Base-by-base conservation (phyloP, 2,329 filamentous ascomycete species). In the Penicillium sp. region DNA sequence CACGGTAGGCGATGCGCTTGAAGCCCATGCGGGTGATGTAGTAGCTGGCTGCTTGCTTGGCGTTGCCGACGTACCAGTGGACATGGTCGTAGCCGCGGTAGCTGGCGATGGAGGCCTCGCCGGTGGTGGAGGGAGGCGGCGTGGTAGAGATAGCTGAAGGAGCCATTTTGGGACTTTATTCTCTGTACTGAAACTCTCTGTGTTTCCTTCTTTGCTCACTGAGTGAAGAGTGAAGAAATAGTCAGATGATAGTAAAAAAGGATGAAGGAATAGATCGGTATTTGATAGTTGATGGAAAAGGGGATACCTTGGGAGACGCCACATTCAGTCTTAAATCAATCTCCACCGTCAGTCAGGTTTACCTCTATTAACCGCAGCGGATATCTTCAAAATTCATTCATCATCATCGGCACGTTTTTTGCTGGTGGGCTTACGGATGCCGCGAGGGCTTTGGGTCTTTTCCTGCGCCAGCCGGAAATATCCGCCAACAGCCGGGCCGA, bases 1-100 rank as follows among this genome's bases (percentile, higher is more conserved):
- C 94, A 44, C 86, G 86, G 79, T 97, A 96, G 65, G 94, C 94
- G 60, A 97, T 79, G 22, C 86, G 87, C 72, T 86, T 83, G 82
- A 97, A 97, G 59, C 92, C 93, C 82, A 97, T 93, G 68, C 93
- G 90, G 12, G 87, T 89, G 69, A 90, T 89, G 81, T 97, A 97
- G 81, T 92, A 97, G 15, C 90, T 86, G 42, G 93, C 93, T 2
- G 93, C 92, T 82, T 97, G 93, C 81, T 97, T 97, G 71, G 94
- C 93, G 76, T 98, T 98, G 75, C 93, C 93, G 33, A 97, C 94
- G 82, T 92, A 97, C 93, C 93, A 97, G 69, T 92, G 93, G 60
- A 97, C 87, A 79, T 97, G 91, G 80, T 97, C 92, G 77, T 97
- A 97, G 74, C 92, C 93, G 64, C 87, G 86, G 81, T 96, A 80